Evolutionary conservation across 768 basidiomycete genomes (phyloP).

Genomic region (Boletus sp.): DNA sequence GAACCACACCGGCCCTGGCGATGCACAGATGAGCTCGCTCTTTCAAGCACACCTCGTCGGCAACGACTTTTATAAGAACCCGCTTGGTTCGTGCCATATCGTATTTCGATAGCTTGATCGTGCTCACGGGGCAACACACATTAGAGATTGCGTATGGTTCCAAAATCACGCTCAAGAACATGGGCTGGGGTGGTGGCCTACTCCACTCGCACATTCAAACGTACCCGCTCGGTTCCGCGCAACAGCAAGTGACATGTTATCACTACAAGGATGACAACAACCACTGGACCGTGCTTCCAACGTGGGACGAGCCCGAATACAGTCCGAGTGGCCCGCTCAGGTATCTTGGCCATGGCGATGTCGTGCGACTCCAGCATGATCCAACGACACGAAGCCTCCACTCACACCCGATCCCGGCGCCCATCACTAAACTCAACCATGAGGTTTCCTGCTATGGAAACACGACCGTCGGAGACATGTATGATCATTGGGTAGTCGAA

Average conservation of each 20-base stretch:
- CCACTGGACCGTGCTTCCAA: constrained; percentile 78
- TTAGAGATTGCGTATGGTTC: constrained; percentile 88
- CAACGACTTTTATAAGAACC: constrained; percentile 90
- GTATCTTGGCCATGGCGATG: constrained; percentile 74
- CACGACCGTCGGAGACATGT: constrained; percentile 76
- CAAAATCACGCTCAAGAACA: constrained; percentile 90
- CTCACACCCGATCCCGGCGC: constrained; percentile 85
- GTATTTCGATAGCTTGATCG: neutral
- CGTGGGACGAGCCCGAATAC: constrained; percentile 72
- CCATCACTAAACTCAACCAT: constrained; percentile 82
- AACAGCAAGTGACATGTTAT: constrained; percentile 98
- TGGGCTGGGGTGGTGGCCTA: constrained; percentile 96
- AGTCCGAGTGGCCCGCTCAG: constrained; percentile 63
- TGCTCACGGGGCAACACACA: neutral
- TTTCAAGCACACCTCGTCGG: constrained; percentile 97
- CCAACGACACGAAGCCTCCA: constrained; percentile 90
- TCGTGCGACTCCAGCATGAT: constrained; percentile 76
- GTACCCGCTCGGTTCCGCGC: constrained; percentile 85
- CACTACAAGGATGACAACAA: constrained; percentile 99
- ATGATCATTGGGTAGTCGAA: constrained; percentile 92
- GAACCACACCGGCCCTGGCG: constrained; percentile 93
- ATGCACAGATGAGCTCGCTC: constrained; percentile 97
- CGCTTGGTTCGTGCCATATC: constrained; percentile 58
- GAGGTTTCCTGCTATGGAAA: constrained; percentile 98
- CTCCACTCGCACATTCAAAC: constrained; percentile 97